A percentile compares a stretch with the other conserved stretches of the same genome.
Conservation (phyloP, 495 filamentous ascomycete species). For the Pyrenula aspistea region DNA sequence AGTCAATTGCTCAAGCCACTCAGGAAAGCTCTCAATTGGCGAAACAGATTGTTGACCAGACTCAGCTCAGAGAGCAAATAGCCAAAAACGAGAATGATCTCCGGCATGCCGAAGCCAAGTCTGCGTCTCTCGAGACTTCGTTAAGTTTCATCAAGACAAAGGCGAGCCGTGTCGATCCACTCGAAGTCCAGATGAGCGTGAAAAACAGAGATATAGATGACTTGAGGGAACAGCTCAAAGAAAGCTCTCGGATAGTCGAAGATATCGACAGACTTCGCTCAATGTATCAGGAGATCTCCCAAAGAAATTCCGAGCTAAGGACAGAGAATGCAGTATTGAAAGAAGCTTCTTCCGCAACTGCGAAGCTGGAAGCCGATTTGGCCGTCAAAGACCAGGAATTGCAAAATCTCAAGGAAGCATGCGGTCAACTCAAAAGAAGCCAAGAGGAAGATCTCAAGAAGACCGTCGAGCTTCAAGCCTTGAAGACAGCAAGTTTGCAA, state of each 20-base stretch:
- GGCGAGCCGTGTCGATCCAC: not conserved
- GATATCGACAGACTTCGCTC: not conserved
- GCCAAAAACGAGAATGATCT: not conserved
- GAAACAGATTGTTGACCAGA: not conserved
- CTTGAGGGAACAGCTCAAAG: not conserved
- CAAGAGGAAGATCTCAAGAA: not conserved
- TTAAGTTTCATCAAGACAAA: not conserved
- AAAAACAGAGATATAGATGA: not conserved
- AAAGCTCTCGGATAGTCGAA: not conserved
- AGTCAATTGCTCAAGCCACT: not conserved
- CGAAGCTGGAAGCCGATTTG: not conserved
- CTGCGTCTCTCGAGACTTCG: not conserved
- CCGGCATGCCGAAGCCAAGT: not conserved
- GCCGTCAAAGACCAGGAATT: not conserved
- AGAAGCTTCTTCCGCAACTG: not conserved
- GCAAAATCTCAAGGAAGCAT: not conserved
- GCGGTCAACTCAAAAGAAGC: not conserved
- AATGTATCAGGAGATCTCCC: not conserved
- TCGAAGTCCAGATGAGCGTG: not conserved
- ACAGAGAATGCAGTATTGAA: not conserved
- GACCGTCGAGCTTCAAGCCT: not conserved
- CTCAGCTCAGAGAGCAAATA: not conserved
- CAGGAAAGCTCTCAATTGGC: not conserved
- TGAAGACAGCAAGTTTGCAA: not conserved
- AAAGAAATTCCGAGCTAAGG: not conserved